Percentiles rank a stretch among this genome's conserved stretches.
Conservation (phyloP, 2,329 filamentous ascomycete genomes). For the Simplicillium aogashimaense region DNA sequence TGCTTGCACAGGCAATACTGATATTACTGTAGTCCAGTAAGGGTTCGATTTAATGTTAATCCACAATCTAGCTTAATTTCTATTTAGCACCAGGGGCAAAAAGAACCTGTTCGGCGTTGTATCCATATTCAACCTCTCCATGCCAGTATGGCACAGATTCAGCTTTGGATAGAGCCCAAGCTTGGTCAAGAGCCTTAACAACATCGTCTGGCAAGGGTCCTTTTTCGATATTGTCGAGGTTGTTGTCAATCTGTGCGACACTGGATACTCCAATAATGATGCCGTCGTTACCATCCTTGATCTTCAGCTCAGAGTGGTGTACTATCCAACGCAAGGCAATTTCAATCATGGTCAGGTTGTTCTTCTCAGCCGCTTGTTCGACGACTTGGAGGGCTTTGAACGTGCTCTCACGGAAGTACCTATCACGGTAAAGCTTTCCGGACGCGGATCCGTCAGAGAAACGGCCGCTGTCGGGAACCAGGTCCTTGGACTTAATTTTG, state of each 20-base stretch:
- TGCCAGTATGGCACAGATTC: slow-evolving; percentile 45
- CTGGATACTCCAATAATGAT: slow-evolving; percentile 51
- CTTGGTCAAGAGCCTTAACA: slow-evolving; percentile 63
- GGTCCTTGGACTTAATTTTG: slow-evolving; percentile 61
- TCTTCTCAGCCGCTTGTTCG: slow-evolving; percentile 56
- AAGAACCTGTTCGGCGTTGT: slow-evolving; percentile 51
- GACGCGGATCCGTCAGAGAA: slow-evolving; percentile 50
- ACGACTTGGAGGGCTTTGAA: slow-evolving; percentile 57
- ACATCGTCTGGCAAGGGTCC: slow-evolving; percentile 70
- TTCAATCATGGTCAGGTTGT: slow-evolving; percentile 61
- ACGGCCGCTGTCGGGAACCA: slow-evolving; percentile 54
- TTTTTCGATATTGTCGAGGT: slow-evolving; percentile 50
- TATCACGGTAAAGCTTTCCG: slow-evolving; percentile 50
- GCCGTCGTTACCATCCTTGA: slow-evolving; percentile 44
- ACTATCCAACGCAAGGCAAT: slow-evolving; percentile 63
- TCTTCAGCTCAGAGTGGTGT: slow-evolving; percentile 55
- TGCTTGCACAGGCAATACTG: no score
- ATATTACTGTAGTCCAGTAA: no score
- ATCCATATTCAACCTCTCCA: slow-evolving; percentile 54
- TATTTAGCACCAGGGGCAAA: slow-evolving; percentile 39
- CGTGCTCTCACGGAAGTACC: slow-evolving; percentile 62
- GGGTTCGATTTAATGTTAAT: no score
- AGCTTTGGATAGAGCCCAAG: slow-evolving; percentile 62
- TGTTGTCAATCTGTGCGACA: slow-evolving; percentile 45
- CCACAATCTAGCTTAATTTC: background rate